Percentiles rank a stretch among this genome's conserved stretches.
Conservation (phyloP, 164 flowering plant species). For the Kalanchoe fedtschenkoi region DNA sequence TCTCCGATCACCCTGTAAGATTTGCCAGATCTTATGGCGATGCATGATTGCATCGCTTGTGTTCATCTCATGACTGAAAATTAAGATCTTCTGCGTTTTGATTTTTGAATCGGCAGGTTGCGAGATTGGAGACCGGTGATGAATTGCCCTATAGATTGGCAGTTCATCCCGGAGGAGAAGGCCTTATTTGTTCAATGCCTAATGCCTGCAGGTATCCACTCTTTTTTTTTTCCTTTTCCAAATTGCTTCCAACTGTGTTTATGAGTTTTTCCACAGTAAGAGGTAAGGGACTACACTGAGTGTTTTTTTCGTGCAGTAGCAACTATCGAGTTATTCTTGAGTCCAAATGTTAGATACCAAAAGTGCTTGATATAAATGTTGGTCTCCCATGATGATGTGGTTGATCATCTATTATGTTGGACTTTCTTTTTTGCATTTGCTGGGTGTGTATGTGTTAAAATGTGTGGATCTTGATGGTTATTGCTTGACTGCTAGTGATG, state of each 20-base stretch:
- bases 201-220: constrained; percentile 69
- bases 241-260: not conserved
- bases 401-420: not conserved
- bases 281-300: too few species aligned
- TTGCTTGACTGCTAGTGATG: too few species aligned
- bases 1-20: constrained; percentile 63
- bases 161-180: constrained; percentile 80
- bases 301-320: too few species aligned
- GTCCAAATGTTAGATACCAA: not conserved
- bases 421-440: too few species aligned
- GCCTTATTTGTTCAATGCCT: constrained; percentile 65
- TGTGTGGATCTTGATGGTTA: not conserved
- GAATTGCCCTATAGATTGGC: constrained; percentile 89
- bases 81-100: not conserved
- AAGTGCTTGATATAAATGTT: not conserved
- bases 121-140: constrained; percentile 36
- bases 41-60: not conserved
- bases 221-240: too few species aligned
- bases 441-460: too few species aligned
- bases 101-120: constrained; percentile 30
- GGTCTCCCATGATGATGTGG: not conserved
- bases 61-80: not conserved
- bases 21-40: too few species aligned
- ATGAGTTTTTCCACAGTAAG: too few species aligned
- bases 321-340: not conserved